A percentile compares a stretch with the other conserved stretches of the same genome.
phyloP scores from a whole-genome alignment of 2,329 filamentous ascomycete species.

The Monosporascus ibericus region DNA sequence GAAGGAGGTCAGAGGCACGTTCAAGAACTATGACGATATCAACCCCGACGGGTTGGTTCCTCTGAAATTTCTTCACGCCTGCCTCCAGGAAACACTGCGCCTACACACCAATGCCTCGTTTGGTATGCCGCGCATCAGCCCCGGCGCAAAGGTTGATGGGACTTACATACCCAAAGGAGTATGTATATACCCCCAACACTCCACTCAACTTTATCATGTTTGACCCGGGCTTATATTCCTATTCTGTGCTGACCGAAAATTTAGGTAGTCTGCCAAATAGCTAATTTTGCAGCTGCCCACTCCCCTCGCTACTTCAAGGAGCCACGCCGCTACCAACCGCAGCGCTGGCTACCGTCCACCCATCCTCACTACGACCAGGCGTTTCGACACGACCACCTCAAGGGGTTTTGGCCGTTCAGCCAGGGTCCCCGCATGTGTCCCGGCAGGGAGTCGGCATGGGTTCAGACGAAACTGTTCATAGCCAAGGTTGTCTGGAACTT shows the following conservation, averaged over 20 bases:
- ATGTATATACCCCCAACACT: too few relatives aligned
- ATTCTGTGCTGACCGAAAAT: too few relatives aligned
- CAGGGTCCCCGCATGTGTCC: conserved; percentile 5
- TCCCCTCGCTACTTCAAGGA: conserved; percentile 5
- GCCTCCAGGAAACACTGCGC: conserved; percentile 4
- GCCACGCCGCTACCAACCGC: conserved; percentile 2
- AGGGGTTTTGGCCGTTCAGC: conserved; percentile 5
- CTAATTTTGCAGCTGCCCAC: conserved; percentile 5
- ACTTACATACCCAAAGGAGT: conserved; percentile 6
- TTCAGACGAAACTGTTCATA: too few relatives aligned
- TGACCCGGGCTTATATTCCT: too few relatives aligned
- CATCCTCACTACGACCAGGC: neutral
- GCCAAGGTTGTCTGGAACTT: too few relatives aligned
- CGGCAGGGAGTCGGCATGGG: neutral
- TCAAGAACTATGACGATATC: neutral
- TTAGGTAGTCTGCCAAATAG: neutral
- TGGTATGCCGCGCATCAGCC: conserved; percentile 8
- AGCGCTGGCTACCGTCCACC: conserved; percentile 3
- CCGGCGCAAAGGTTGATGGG: conserved; percentile 6
- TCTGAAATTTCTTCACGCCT: conserved; percentile 6
- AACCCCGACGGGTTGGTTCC: neutral
- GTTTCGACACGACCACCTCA: neutral
- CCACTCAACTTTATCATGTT: too few relatives aligned
- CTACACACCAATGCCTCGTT: conserved; percentile 3
- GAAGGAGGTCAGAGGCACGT: neutral